Base-by-base conservation (phyloP, 1,284 basidiomycete genomes). In the Tylopilus sp. region DNA sequence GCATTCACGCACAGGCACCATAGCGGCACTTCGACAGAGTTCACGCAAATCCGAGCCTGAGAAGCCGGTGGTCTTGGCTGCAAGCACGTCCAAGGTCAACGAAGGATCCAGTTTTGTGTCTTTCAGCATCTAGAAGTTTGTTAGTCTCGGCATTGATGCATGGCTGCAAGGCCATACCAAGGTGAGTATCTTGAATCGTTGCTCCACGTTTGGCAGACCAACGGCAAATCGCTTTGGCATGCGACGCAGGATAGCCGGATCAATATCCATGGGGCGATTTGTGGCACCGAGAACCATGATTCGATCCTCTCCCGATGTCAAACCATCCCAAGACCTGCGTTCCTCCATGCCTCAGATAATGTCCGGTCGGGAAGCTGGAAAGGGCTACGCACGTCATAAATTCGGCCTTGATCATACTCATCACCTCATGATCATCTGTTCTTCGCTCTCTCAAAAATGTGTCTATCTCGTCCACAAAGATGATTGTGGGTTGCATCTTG, bases 331-430 rank as follows among this genome's bases (percentile, higher is more conserved):
- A 47, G 98, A 84, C 5, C 95, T 96, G 73, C 19, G 4, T 57
- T n/a, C 13, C 47, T 44, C 38, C 5, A 51, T 29, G 13, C n/a
- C 12, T 65, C 49, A 68, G 57, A 29, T 36, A 56, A 58, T 10
- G 32, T 0, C 19, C 15, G 5, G 49, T 41, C 49, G 61, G 16
- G 29, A 52, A 39, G 44, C 16, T 3, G 41, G n/a, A 16, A 26
- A 4, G 4, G 33, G 4, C 5, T 15, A 60, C 94, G 73, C 80
- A 95, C 91, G 96, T 98, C 97, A 99, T 98, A 79, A 99, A 99
- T 77, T 99, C 97, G 2, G 97, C 97, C 83, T 99, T 99, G 91
- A 99, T 98, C 96, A 99, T 99, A 8, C 93, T 95, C 33, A 96
- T 99, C 56, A 97, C 97, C 76, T 99, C 98, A 80, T 99, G 98